A percentile compares a stretch with the other conserved stretches of the same genome.
Conservation (phyloP, 306 rosid species). For the Astragalus membranaceus region DNA sequence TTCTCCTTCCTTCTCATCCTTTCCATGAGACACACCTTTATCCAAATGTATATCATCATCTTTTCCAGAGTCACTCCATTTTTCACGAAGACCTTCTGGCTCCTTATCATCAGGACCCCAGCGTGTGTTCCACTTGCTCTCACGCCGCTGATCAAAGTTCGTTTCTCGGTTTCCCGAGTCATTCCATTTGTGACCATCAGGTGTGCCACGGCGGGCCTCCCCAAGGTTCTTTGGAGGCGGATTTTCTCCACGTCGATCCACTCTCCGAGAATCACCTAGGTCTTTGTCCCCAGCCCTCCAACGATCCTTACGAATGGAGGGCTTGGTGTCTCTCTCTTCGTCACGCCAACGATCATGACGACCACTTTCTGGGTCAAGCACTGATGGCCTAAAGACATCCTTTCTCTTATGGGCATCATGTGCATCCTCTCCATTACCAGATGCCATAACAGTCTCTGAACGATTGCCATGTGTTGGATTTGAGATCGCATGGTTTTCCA, state of each 20-base stretch:
- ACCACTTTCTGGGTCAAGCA: constrained; percentile 63
- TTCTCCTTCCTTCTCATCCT: constrained; percentile 91
- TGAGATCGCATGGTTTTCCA: constrained; percentile 45
- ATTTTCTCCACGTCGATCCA: constrained; percentile 63
- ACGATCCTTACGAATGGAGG: constrained; percentile 64
- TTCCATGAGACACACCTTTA: constrained; percentile 56
- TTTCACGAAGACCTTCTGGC: constrained; percentile 63
- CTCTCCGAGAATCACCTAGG: constrained; percentile 55
- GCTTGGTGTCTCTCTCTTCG: constrained; percentile 89
- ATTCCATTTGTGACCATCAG: constrained; percentile 52
- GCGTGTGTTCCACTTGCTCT: constrained; percentile 98
- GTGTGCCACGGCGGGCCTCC: constrained; percentile 58
- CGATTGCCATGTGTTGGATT: constrained; percentile 41
- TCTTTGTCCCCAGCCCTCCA: constrained; percentile 96
- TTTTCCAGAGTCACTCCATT: constrained; percentile 60
- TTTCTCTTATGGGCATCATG: constrained; percentile 56
- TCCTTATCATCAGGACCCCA: constrained; percentile 98
- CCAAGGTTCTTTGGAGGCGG: constrained; percentile 39
- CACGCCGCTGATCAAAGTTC: constrained; percentile 81
- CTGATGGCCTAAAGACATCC: constrained; percentile 85
- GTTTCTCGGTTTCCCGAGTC: constrained; percentile 62
- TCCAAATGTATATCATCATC: constrained; percentile 62
- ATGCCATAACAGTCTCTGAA: constrained; percentile 37
- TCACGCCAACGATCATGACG: constrained; percentile 90
- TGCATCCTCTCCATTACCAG: constrained; percentile 57